phyloP scores from a whole-genome alignment of 1,284 basidiomycete genomes.

The Leccinum pachyderme region DNA sequence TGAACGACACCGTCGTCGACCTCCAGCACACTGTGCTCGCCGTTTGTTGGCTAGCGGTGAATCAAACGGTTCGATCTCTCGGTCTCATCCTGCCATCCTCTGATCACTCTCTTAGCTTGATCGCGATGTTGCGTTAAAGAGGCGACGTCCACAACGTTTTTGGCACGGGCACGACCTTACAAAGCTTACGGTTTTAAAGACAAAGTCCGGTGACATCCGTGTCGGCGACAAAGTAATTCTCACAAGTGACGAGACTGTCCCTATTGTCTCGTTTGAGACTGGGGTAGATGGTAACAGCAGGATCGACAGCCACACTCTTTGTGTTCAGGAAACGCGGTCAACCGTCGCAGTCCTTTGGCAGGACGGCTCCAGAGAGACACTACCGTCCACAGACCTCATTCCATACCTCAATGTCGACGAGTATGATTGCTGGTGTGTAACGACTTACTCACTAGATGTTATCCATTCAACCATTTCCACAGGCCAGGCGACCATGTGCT shows the following conservation, averaged over 20 bases:
- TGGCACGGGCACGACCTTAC: conserved; percentile 70
- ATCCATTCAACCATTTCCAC: conserved; percentile 10
- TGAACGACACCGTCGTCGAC: conserved; percentile 64
- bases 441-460: not conserved
- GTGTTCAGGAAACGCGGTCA: conserved; percentile 71
- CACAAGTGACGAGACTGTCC: conserved; percentile 45
- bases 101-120: conserved; percentile 48
- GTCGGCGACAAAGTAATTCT: conserved; percentile 66
- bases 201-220: conserved; percentile 63
- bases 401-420: conserved; percentile 84
- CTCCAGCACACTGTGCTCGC: conserved; percentile 80
- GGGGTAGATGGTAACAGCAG: conserved; percentile 43
- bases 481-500: conserved; percentile 92
- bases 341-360: conserved; percentile 84
- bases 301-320: conserved; percentile 54
- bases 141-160: conserved; percentile 69
- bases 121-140: conserved; percentile 49
- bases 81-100: conserved; percentile 1
- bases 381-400: conserved; percentile 65
- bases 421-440: conserved; percentile 77
- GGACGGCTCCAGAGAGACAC: conserved; percentile 66
- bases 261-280: conserved; percentile 56
- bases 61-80: conserved; percentile 65
- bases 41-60: conserved; percentile 86
- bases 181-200: conserved; percentile 65